Base-by-base conservation (phyloP, 306 rosid genomes). In the Cajanus cajan region DNA sequence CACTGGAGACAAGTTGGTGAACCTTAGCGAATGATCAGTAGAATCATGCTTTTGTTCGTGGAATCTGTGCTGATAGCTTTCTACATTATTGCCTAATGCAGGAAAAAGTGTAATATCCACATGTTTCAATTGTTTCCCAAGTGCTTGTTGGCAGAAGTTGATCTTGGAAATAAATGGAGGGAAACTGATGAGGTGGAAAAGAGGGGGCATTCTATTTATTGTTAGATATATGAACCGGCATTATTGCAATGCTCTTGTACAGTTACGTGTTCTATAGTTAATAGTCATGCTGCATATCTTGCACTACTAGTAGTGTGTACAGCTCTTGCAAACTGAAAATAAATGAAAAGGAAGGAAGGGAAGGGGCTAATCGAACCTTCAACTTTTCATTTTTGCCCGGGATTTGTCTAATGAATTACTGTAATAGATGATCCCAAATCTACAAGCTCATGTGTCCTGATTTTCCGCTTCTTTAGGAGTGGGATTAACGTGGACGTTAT, bases 1-100 rank as follows among this genome's bases (percentile, higher is more conserved):
- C 66, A 25, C 63, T 3, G 85, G 85, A 85, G 91, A 84, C 71
- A 83, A 82, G 78, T 80, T 73, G 31, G 79, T 64, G 58, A 69
- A 70, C 79, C 87, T 41, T 84, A 88, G 82, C 11, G 11, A 61
- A 62, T 10, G 81, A 80, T 71, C 70, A 52, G 59, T 52, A 67
- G 80, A 76, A 33, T 59, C 36, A 15, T 78, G 41, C n/a, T 67
- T 73, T 59, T 48, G 14, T 21, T 15, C 62, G 71, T 40, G 47
- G 77, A 72, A 24, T 62, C 68, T 61, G 21, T 65, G 72, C 39
- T 31, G 61, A 69, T 9, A 44, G 43, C 67, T 72, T 62, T 63
- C 75, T 31, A 19, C 44, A 28, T 37, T 58, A 28, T 82, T 52
- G 54, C 74, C 67, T 36, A 15, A 39, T 71, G 19, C 84, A 43